Evolutionary conservation across 768 basidiomycete genomes (phyloP), one percentile per base, ranked within the genome.

Genomic region (Trametes villosa): DNA sequence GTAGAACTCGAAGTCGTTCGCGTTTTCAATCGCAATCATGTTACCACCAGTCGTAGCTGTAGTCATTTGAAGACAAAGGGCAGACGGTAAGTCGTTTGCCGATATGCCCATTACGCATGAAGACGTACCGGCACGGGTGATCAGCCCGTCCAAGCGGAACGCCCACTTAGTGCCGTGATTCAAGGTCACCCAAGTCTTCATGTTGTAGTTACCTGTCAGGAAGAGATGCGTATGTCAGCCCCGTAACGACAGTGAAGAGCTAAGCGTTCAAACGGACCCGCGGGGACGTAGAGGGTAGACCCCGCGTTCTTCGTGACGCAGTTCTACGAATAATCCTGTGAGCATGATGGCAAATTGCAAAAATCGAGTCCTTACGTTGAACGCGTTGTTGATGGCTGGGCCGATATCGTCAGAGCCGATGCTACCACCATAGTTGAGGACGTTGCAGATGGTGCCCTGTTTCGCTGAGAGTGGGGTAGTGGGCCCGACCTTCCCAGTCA

Each of bases 1-100:
- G 56, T 63, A 74, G 51, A 74, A 66, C 56, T 74, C 72, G 53
- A 74, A 72, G 63, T 74, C 71, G 42, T 68, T 63, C 29, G 72
- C 68, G 50, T 72, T 71, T 38, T 69, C 46, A 20, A 74, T 66
- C 31, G 65, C 63, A 41, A 74, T 70, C 72, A 74, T 74, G 57
- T 74, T 69, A 1, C 72, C 72, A 40, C 59, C 53, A 9, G 70
- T 68, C 1, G 71, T 66, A 9, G 64, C 67, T 68, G 15, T 4
- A 18, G 13, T 5, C 36, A 4, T 24, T 31, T 4, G 38, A 22
- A 17, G 9, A 2, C 15, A 13, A 5, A 38, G 34, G 5, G 26
- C 20, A 7, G 49, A 36, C 15, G 5, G 26, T 40, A 3, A 34
- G 15, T 9, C 13, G 1, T 9, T 8, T 18, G 24, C 8, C 5